Percentiles rank a stretch among this genome's conserved stretches.
These are phyloP conservation scores for Xanthoconium separans DNA, from an alignment of 1,284 basidiomycete species.

Conservation along the genomic window DNA sequence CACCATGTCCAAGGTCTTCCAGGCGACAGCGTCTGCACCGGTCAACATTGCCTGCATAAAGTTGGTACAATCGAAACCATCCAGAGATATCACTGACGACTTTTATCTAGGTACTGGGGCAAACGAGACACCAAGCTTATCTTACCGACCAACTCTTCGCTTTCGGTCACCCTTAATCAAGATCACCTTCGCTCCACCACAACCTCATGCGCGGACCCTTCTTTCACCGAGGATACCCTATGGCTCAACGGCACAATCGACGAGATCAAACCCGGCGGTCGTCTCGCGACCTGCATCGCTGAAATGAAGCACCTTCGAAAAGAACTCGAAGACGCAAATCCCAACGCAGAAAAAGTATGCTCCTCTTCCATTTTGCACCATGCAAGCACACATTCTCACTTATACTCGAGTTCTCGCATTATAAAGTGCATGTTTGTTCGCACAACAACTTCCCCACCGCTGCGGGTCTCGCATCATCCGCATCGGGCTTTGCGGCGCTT, in stretches of 20 bases:
- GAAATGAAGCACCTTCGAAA: conserved; percentile 84
- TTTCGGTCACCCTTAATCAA: conserved; percentile 96
- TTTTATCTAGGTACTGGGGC: conserved; percentile 84
- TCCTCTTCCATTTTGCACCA: conserved; percentile 4
- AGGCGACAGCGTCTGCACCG: conserved; percentile 90
- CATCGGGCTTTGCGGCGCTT: conserved; percentile 95
- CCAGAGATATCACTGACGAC: conserved; percentile 20
- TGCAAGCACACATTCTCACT: conserved; percentile 4
- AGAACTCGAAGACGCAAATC: conserved; percentile 69
- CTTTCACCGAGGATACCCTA: conserved; percentile 69
- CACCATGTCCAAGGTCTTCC: conserved; percentile 61
- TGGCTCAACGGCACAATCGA: conserved; percentile 97
- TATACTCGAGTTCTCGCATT: conserved; percentile 61
- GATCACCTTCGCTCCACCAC: conserved; percentile 95
- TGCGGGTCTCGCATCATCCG: conserved; percentile 95
- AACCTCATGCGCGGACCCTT: conserved; percentile 82
- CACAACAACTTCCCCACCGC: conserved; percentile 99
- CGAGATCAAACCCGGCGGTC: conserved; percentile 78
- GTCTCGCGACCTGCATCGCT: conserved; percentile 83
- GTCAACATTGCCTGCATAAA: conserved; percentile 98
- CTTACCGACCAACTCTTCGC: conserved; percentile 95
- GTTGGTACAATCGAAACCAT: conserved; percentile 43
- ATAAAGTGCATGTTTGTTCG: conserved; percentile 84
- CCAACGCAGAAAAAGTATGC: conserved; percentile 64
- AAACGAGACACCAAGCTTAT: conserved; percentile 96